A percentile compares a stretch with the other conserved stretches of the same genome.
Conservation (phyloP, 495 filamentous ascomycete genomes). For the Clohesyomyces aquaticus region DNA sequence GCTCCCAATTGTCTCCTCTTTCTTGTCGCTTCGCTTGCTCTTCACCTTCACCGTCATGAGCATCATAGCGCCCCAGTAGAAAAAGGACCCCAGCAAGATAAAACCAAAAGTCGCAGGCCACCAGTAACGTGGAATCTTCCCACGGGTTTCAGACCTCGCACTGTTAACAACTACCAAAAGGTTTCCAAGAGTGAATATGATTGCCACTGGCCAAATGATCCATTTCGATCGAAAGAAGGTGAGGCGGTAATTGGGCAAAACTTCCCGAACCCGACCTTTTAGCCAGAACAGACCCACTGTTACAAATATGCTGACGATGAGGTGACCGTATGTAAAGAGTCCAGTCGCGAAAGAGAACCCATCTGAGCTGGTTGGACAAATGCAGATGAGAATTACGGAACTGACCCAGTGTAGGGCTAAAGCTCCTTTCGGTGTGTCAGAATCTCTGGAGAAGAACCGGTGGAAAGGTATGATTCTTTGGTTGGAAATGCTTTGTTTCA, state of each 20-base stretch:
- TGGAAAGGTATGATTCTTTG: not conserved
- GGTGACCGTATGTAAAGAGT: constrained; percentile 29
- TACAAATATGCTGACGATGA: constrained; percentile 8
- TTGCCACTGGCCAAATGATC: not conserved
- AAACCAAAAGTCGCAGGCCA: constrained; percentile 18
- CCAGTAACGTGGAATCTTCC: constrained; percentile 26
- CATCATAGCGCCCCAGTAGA: constrained; percentile 19
- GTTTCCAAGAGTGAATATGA: constrained; percentile 17
- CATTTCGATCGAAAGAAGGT: constrained; percentile 17
- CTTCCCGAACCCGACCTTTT: constrained; percentile 4
- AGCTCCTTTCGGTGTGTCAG: not conserved
- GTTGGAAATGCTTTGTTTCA: not conserved
- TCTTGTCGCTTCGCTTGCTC: not conserved
- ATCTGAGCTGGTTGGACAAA: constrained; percentile 18
- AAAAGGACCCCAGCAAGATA: constrained; percentile 9
- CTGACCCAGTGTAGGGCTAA: not conserved
- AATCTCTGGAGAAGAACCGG: not conserved
- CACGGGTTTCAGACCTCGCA: not conserved
- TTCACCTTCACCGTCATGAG: constrained; percentile 1
- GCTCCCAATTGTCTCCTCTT: constrained; percentile 4
- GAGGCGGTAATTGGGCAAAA: not conserved
- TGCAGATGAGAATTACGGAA: not conserved
- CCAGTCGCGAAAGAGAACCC: constrained; percentile 22
- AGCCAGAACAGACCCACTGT: constrained; percentile 18
- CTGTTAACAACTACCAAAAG: constrained; percentile 14